Percentiles rank a stretch among this genome's conserved stretches.
These are phyloP conservation scores for Phaeoacremonium minimum DNA, from an alignment of 2,329 filamentous ascomycete species.

Conservation along the genomic window DNA sequence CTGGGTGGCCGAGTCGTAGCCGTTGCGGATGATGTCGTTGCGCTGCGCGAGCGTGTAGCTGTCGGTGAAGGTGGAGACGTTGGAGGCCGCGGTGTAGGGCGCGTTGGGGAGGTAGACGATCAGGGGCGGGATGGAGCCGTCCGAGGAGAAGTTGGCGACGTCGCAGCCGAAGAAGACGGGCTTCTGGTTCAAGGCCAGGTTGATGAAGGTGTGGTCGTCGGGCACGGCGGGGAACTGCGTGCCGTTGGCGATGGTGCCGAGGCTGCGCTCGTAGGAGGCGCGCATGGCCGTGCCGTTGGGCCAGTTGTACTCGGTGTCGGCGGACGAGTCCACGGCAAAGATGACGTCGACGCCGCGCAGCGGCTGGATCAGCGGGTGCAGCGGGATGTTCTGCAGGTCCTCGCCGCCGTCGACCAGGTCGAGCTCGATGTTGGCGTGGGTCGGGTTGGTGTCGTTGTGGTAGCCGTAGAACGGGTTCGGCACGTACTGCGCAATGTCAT, in stretches of 20 bases:
- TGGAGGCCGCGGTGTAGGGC: conserved; percentile 72
- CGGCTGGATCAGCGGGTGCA: conserved; percentile 46
- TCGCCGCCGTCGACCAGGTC: conserved; percentile 46
- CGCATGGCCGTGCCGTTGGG: conserved; percentile 57
- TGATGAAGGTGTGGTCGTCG: conserved; percentile 49
- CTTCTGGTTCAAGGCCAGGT: conserved; percentile 52
- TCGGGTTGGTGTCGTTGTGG: conserved; percentile 34
- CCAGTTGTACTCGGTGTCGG: conserved; percentile 54
- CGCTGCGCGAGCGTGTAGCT: conserved; percentile 62
- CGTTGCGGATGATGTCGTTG: conserved; percentile 80
- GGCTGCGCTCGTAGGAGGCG: conserved; percentile 52
- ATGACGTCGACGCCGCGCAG: conserved; percentile 55
- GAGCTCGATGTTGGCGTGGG: conserved; percentile 29
- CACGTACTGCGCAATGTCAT: conserved; percentile 46
- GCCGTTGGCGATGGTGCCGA: conserved; percentile 41
- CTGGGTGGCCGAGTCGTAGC: conserved; percentile 77
- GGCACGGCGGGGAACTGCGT: conserved; percentile 57
- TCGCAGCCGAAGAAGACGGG: conserved; percentile 63
- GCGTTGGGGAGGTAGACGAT: conserved; percentile 74
- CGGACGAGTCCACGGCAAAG: conserved; percentile 60
- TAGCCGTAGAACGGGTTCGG: conserved; percentile 59
- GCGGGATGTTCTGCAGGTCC: conserved; percentile 45
- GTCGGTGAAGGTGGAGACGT: conserved; percentile 73
- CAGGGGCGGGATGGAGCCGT: conserved; percentile 18
- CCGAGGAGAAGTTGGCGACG: conserved; percentile 19